These are phyloP conservation scores for Rhodosporidiobolus odoratus DNA, from an alignment of 768 basidiomycete genomes.

Conservation along the genomic window DNA sequence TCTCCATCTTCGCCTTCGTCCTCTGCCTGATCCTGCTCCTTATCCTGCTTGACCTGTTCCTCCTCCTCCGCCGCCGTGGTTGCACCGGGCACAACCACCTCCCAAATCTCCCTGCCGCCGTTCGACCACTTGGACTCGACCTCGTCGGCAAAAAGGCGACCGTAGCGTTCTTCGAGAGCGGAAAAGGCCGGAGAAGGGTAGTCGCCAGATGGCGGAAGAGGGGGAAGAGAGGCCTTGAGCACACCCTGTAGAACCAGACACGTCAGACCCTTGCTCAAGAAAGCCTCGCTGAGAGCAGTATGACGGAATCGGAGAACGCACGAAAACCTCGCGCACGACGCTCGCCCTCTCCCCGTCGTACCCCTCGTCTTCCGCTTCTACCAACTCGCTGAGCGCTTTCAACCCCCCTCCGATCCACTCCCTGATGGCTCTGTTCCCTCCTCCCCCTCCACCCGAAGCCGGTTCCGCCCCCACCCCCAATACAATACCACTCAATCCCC, in stretches of 20 bases:
- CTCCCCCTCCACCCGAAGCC: conserved; percentile 30
- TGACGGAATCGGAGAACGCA: conserved; percentile 26
- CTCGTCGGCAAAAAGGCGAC: conserved; percentile 19
- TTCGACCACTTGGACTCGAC: conserved; percentile 12
- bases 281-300: neutral
- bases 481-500: conserved; percentile 55
- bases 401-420: conserved; percentile 41
- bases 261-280: neutral
- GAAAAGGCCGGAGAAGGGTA: neutral
- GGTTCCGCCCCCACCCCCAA: conserved; percentile 31
- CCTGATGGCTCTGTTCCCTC: conserved; percentile 28
- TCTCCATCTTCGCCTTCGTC: conserved; percentile 8
- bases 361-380: conserved; percentile 38
- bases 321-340: conserved; percentile 37
- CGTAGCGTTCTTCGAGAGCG: conserved; percentile 19
- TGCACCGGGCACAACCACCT: conserved; percentile 7
- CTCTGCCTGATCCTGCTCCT: neutral
- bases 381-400: conserved; percentile 43
- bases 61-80: neutral
- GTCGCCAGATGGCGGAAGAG: neutral
- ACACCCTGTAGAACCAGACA: conserved; percentile 3
- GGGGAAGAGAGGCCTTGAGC: conserved; percentile 13
- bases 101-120: conserved; percentile 22
- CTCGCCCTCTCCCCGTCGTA: conserved; percentile 32
- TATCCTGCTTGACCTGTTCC: neutral